These are phyloP conservation scores for Flaveria linearis DNA, from an alignment of 129 eudicot genomes.

Conservation along the genomic window DNA sequence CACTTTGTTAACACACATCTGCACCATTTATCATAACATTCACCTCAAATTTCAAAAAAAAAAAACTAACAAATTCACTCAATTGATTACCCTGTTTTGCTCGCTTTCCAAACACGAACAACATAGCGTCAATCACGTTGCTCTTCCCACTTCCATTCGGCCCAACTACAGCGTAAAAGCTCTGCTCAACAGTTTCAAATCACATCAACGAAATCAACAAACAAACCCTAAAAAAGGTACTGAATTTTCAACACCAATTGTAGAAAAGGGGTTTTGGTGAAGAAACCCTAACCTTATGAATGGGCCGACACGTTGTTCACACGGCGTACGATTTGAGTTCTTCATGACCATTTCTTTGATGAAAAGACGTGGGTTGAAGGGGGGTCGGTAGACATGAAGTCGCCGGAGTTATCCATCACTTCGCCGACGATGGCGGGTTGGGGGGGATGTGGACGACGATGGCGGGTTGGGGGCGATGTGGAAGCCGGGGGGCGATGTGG, in stretches of 20 bases:
- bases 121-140: slow-evolving; percentile 95
- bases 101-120: slow-evolving; percentile 91
- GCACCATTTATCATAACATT: slow-evolving; percentile 23
- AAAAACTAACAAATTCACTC: background rate
- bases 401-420: slow-evolving; percentile 41
- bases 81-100: slow-evolving; percentile 74
- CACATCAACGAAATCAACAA: background rate
- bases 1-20: slow-evolving; percentile 98
- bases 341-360: slow-evolving; percentile 88
- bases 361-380: slow-evolving; percentile 69
- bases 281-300: slow-evolving; percentile 94
- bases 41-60: slow-evolving; percentile 9
- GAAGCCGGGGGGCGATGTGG: too few species aligned
- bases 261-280: background rate
- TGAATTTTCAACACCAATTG: background rate
- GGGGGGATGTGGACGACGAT: too few species aligned
- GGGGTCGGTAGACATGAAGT: slow-evolving; percentile 32
- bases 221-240: background rate
- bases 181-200: slow-evolving; percentile 56
- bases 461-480: too few species aligned
- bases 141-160: slow-evolving; percentile 97
- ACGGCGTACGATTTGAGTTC: slow-evolving; percentile 95
- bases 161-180: slow-evolving; percentile 94
- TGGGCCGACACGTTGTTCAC: slow-evolving; percentile 96
- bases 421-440: too few species aligned